Evolutionary conservation across 75 land plant genomes (phyloP).

Genomic region (Pseudotsuga menziesii): DNA sequence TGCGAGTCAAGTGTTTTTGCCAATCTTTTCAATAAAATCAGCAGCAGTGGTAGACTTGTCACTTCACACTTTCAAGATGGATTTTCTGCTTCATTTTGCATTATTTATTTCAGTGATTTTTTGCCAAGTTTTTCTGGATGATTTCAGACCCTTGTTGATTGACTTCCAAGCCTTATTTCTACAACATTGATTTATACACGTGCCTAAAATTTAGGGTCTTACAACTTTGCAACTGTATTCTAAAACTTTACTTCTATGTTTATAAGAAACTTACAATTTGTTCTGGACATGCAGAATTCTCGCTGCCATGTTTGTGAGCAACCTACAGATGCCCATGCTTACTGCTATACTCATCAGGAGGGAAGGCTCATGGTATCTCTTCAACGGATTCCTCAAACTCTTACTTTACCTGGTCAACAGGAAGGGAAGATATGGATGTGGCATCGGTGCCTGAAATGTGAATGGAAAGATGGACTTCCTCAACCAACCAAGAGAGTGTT

Average conservation of each 20-base stretch:
- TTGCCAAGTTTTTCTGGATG: no score
- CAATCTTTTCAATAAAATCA: no score
- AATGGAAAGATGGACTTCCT: slow-evolving; percentile 41
- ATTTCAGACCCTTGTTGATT: no score
- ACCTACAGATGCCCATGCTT: slow-evolving; percentile 62
- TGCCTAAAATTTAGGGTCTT: no score
- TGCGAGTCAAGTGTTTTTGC: no score
- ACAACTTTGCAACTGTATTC: no score
- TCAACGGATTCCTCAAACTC: slow-evolving; percentile 28
- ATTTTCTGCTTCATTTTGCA: no score
- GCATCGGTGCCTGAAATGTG: slow-evolving; percentile 83
- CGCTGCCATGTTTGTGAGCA: slow-evolving; percentile 63
- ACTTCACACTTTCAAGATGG: no score
- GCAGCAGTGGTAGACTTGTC: no score
- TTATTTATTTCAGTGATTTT: no score
- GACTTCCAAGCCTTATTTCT: no score
- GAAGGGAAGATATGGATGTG: slow-evolving; percentile 99
- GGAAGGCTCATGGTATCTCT: slow-evolving; percentile 76
- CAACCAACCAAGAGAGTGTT: slow-evolving; percentile 68
- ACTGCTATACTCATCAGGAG: slow-evolving; percentile 71
- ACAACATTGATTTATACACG: no score
- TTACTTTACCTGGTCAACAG: slow-evolving; percentile 55
- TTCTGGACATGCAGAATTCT: slow-evolving; percentile 29
- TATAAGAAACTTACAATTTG: background rate
- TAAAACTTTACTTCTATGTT: background rate